Evolutionary conservation across 768 basidiomycete species (phyloP).

Genomic region (Leccinum truebloodii): DNA sequence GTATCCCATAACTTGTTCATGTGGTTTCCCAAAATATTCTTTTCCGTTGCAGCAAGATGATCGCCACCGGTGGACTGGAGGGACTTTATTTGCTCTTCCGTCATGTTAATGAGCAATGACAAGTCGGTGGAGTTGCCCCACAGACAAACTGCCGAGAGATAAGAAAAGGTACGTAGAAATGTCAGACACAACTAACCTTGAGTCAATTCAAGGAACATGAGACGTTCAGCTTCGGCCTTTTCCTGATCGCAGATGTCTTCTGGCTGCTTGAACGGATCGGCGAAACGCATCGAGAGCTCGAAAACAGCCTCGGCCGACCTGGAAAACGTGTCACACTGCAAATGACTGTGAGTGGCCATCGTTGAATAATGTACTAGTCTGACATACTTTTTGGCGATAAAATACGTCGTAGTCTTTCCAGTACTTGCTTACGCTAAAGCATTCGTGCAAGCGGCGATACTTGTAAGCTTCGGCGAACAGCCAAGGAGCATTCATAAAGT

Average conservation of each 20-base stretch:
- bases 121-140: slow-evolving; percentile 98
- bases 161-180: slow-evolving; percentile 4
- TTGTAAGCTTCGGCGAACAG: slow-evolving; percentile 95
- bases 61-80: slow-evolving; percentile 98
- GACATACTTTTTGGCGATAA: slow-evolving; percentile 83
- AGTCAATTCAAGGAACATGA: slow-evolving; percentile 90
- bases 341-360: slow-evolving; percentile 9
- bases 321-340: slow-evolving; percentile 90
- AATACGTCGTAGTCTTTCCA: slow-evolving; percentile 95
- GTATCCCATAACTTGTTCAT: slow-evolving; percentile 70
- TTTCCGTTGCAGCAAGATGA: slow-evolving; percentile 90
- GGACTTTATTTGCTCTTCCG: slow-evolving; percentile 94
- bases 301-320: slow-evolving; percentile 92
- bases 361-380: neutral
- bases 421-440: slow-evolving; percentile 88
- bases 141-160: slow-evolving; percentile 66
- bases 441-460: slow-evolving; percentile 88
- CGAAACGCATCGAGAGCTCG: slow-evolving; percentile 90
- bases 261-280: slow-evolving; percentile 72
- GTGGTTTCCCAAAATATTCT: slow-evolving; percentile 93
- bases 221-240: slow-evolving; percentile 67
- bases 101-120: slow-evolving; percentile 95
- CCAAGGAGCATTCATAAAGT: slow-evolving; percentile 97
- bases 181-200: slow-evolving; percentile 56
- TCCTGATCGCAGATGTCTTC: slow-evolving; percentile 52